Evolutionary conservation across 106 monocot species (phyloP).

Genomic region (Dioscorea dumetorum): DNA sequence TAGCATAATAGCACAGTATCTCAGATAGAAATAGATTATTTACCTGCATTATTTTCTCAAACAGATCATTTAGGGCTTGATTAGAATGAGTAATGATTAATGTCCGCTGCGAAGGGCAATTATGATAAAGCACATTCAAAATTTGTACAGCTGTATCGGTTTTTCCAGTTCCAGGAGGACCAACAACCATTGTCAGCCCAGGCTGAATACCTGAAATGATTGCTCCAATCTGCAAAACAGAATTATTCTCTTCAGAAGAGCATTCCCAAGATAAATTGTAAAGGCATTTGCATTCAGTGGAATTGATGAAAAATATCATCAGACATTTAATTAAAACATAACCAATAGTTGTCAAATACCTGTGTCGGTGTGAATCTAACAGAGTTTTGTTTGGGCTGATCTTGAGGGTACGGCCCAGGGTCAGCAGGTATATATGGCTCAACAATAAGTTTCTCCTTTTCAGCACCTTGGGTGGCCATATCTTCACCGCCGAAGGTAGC

Average conservation of each 20-base stretch:
- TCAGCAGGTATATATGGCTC: slow-evolving; percentile 88
- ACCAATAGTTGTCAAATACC: slow-evolving; percentile 27
- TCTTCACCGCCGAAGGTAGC: slow-evolving; percentile 9
- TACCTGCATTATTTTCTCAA: slow-evolving; percentile 99
- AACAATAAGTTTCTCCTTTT: slow-evolving; percentile 62
- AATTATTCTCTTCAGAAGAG: neutral
- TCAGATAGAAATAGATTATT: no score
- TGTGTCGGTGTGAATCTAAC: slow-evolving; percentile 98
- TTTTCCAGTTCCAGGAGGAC: slow-evolving; percentile 99
- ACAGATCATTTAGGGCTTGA: slow-evolving; percentile 98
- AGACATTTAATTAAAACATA: neutral
- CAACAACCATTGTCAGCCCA: slow-evolving; percentile 99
- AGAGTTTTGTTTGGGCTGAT: slow-evolving; percentile 91
- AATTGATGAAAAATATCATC: neutral
- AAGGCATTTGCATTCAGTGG: neutral
- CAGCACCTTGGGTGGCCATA: slow-evolving; percentile 12
- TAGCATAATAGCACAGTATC: no score
- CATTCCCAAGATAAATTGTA: neutral
- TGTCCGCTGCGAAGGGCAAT: slow-evolving; percentile 98
- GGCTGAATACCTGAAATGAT: slow-evolving; percentile 98
- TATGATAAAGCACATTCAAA: slow-evolving; percentile 97
- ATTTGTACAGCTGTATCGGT: slow-evolving; percentile 99
- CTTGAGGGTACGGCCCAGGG: slow-evolving; percentile 98
- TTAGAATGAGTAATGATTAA: slow-evolving; percentile 98
- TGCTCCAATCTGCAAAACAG: slow-evolving; percentile 73